A percentile compares a stretch with the other conserved stretches of the same genome.
Evolutionary conservation across 1,284 basidiomycete genomes (phyloP).

Genomic region (Pyrrhoderma noxium): DNA sequence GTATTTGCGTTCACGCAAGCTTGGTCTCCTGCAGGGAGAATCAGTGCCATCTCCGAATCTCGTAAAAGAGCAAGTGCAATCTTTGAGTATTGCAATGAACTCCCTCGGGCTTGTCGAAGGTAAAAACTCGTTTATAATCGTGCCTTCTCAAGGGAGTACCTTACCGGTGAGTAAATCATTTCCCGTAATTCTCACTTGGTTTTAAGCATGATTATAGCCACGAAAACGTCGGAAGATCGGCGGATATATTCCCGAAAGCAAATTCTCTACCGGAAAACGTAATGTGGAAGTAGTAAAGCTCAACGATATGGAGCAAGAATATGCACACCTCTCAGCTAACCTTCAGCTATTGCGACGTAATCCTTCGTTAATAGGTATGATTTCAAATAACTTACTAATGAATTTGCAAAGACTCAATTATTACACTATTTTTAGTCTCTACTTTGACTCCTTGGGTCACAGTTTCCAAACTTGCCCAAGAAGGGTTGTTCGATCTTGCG

Average conservation of each 20-base stretch:
- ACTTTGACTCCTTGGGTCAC: slow-evolving; percentile 65
- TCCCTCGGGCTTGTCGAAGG: slow-evolving; percentile 77
- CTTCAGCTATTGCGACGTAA: slow-evolving; percentile 67
- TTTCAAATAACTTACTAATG: slow-evolving; percentile 26
- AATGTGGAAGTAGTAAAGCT: slow-evolving; percentile 77
- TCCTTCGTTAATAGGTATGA: slow-evolving; percentile 36
- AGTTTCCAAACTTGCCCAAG: slow-evolving; percentile 75
- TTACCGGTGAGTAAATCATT: slow-evolving; percentile 33
- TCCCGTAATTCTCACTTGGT: slow-evolving; percentile 20
- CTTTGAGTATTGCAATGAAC: slow-evolving; percentile 86
- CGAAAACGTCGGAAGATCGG: slow-evolving; percentile 69
- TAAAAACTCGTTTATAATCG: slow-evolving; percentile 79
- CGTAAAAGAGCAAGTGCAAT: slow-evolving; percentile 70
- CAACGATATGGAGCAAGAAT: slow-evolving; percentile 80
- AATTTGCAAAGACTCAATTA: too few species aligned
- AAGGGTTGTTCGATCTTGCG: slow-evolving; percentile 75
- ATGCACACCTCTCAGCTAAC: slow-evolving; percentile 72
- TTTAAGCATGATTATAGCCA: slow-evolving; percentile 24
- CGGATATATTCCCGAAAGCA: slow-evolving; percentile 72
- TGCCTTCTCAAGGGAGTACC: slow-evolving; percentile 41
- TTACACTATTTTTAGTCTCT: slow-evolving; percentile 40
- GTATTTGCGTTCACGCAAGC: slow-evolving; percentile 86
- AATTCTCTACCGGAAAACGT: slow-evolving; percentile 50
- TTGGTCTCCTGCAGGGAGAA: slow-evolving; percentile 51
- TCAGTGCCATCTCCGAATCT: slow-evolving; percentile 40